Conservation (phyloP, 2,329 filamentous ascomycete species). For the Aspergillus udagawae region DNA sequence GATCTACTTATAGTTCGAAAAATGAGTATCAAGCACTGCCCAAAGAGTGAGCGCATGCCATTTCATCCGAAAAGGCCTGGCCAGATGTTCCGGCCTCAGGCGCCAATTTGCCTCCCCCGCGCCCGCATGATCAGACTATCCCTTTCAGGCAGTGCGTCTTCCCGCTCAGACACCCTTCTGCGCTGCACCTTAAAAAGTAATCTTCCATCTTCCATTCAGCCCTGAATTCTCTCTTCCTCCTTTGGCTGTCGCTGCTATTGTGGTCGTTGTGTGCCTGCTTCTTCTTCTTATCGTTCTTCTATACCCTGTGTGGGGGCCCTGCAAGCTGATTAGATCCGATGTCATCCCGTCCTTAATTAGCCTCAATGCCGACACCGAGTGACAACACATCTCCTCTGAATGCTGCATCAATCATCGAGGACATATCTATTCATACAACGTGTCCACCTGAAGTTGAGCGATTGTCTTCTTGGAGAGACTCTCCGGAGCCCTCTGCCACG, state of each 20-base stretch:
- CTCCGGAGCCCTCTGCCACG: constrained; percentile 21
- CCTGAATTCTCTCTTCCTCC: constrained; percentile 3
- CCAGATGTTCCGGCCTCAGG: constrained; percentile 18
- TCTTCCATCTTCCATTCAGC: constrained; percentile 3
- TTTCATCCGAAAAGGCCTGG: background rate
- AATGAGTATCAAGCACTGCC: background rate
- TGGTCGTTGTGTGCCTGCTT: constrained; percentile 14
- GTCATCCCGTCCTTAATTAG: constrained; percentile 33
- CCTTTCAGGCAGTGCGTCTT: constrained; percentile 20
- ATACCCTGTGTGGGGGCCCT: constrained; percentile 1
- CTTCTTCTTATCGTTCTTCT: constrained; percentile 21
- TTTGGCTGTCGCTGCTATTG: background rate
- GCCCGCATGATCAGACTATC: constrained; percentile 36
- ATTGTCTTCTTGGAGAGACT: constrained; percentile 29
- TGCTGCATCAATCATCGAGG: constrained; percentile 42
- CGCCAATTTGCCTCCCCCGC: constrained; percentile 30
- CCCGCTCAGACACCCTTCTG: constrained; percentile 12
- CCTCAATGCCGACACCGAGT: constrained; percentile 50
- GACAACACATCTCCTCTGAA: constrained; percentile 41
- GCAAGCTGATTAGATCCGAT: constrained; percentile 27
- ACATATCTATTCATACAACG: constrained; percentile 42
- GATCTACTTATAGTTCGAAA: background rate
- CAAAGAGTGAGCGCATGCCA: background rate
- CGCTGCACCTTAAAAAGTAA: constrained; percentile 4
- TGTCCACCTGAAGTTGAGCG: constrained; percentile 48